Conservation (phyloP, 1,284 basidiomycete species). For the Ceratobasidium sp. region DNA sequence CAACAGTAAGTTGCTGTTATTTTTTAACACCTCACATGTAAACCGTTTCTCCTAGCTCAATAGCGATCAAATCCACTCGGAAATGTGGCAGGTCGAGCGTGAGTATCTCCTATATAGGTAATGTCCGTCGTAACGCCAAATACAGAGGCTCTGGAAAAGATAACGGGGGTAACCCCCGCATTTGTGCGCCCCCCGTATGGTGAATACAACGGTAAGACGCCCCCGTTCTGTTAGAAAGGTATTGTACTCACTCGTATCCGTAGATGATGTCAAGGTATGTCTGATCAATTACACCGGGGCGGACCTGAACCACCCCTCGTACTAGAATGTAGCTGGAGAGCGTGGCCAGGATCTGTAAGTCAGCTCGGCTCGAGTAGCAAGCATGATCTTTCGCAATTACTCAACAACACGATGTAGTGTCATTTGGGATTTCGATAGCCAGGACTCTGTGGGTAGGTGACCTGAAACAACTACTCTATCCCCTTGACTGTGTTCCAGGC, state of each 20-base stretch:
- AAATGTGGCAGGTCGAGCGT: conserved; percentile 37
- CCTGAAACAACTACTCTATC: neutral
- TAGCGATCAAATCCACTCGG: conserved; percentile 42
- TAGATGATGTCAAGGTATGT: conserved; percentile 7
- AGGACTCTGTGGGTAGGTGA: conserved; percentile 35
- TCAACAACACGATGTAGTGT: conserved; percentile 10
- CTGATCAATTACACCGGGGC: neutral
- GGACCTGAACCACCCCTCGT: too few relatives aligned
- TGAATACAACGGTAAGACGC: conserved; percentile 42
- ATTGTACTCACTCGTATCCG: neutral
- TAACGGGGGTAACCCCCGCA: conserved; percentile 39
- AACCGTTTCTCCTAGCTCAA: conserved; percentile 4
- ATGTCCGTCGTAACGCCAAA: neutral
- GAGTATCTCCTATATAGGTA: neutral
- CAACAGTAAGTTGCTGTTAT: neutral
- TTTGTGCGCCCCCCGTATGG: conserved; percentile 46
- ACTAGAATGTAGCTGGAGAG: conserved; percentile 31
- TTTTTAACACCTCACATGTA: neutral
- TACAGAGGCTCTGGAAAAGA: conserved; percentile 41
- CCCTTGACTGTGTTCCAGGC: neutral
- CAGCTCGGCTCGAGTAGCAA: too few relatives aligned
- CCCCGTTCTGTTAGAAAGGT: neutral
- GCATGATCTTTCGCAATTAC: too few relatives aligned
- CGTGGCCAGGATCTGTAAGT: conserved; percentile 30
- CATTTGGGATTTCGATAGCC: conserved; percentile 43